Evolutionary conservation across 1,139 yeast species (phyloP).

Genomic region (Geotrichum cucujoidarum): DNA sequence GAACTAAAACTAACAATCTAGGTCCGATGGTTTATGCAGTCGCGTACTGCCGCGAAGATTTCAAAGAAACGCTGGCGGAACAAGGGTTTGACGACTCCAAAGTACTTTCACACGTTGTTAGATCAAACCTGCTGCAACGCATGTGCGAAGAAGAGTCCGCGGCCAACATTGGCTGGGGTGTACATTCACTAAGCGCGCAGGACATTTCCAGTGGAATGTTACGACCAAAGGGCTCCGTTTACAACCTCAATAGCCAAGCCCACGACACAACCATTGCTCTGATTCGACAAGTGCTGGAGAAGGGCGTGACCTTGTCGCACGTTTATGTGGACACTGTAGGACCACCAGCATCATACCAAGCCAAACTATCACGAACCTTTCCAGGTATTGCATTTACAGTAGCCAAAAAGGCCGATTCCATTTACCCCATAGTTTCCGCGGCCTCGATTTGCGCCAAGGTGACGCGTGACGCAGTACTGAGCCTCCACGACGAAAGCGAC

Average conservation of each 20-base stretch:
- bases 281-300: slow-evolving; percentile 55
- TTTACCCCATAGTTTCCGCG: slow-evolving; percentile 90
- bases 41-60: slow-evolving; percentile 63
- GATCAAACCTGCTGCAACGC: slow-evolving; percentile 55
- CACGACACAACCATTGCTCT: slow-evolving; percentile 86
- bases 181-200: slow-evolving; percentile 76
- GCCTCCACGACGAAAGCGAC: slow-evolving; percentile 36
- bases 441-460: slow-evolving; percentile 98
- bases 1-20: slow-evolving; percentile 30
- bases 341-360: slow-evolving; percentile 80
- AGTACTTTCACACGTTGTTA: slow-evolving; percentile 65
- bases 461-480: slow-evolving; percentile 73
- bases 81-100: slow-evolving; percentile 93
- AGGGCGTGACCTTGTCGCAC: slow-evolving; percentile 60
- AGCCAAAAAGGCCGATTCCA: slow-evolving; percentile 91
- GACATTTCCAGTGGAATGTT: slow-evolving; percentile 91
- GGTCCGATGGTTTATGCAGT: slow-evolving; percentile 95
- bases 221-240: slow-evolving; percentile 50
- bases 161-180: slow-evolving; percentile 77
- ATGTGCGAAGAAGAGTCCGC: slow-evolving; percentile 52
- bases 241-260: slow-evolving; percentile 91
- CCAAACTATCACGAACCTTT: slow-evolving; percentile 62
- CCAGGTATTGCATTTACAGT: slow-evolving; percentile 74
- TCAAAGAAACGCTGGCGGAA: slow-evolving; percentile 49
- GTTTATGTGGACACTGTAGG: slow-evolving; percentile 95